Evolutionary conservation across 345 rosid species (phyloP).

Genomic region (Ceriops zippeliana): DNA sequence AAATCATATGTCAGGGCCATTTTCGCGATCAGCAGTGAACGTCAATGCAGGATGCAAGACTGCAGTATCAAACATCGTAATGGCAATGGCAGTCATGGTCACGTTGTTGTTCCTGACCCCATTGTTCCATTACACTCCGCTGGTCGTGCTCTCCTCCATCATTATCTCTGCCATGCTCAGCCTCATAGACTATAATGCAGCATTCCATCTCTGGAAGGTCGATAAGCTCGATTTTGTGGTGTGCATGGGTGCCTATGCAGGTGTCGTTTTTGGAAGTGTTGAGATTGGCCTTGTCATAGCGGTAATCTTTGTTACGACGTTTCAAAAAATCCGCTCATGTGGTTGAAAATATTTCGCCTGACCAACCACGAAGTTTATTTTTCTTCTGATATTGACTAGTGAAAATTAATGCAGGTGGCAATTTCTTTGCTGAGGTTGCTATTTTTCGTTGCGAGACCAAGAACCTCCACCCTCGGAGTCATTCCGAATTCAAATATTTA

Average conservation of each 20-base stretch:
- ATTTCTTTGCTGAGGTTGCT: conserved; percentile 66
- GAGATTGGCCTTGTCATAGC: conserved; percentile 69
- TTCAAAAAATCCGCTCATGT: background rate
- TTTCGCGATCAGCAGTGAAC: conserved; percentile 92
- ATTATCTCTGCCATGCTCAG: conserved; percentile 85
- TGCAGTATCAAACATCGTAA: conserved; percentile 82
- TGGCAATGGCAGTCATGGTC: conserved; percentile 85
- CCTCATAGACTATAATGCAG: conserved; percentile 82
- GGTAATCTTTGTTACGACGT: conserved; percentile 28
- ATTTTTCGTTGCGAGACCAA: conserved; percentile 79
- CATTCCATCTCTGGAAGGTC: conserved; percentile 67
- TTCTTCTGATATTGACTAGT: background rate
- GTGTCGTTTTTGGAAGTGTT: conserved; percentile 74
- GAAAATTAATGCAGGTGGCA: conserved; percentile 40
- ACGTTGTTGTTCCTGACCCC: conserved; percentile 86
- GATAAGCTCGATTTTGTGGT: conserved; percentile 77
- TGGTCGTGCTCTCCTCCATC: conserved; percentile 83
- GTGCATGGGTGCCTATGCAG: conserved; percentile 63
- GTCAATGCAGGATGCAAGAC: conserved; percentile 90
- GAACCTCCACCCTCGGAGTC: conserved; percentile 57
- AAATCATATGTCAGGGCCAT: conserved; percentile 57
- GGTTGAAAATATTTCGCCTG: no score
- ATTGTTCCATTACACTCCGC: conserved; percentile 82
- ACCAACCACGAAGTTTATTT: no score
- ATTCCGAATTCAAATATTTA: conserved; percentile 54